Evolutionary conservation across 306 rosid genomes (phyloP), one percentile per base, ranked within the genome.

Genomic region (Quercus berberidifolia): DNA sequence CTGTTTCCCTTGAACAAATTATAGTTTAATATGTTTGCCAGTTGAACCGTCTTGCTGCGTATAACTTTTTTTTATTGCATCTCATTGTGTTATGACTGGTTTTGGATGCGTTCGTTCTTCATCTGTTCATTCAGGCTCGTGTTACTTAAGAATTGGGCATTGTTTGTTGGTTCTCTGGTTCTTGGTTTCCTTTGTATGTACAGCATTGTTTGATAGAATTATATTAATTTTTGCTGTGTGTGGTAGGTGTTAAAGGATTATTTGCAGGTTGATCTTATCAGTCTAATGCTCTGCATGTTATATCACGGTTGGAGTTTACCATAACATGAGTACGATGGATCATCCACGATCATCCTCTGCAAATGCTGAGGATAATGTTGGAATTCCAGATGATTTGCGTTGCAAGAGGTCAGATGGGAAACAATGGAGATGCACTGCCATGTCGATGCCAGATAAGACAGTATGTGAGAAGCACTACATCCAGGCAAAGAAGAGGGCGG

Each of bases 331-430:
- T 56, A 12, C 59, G 62, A 92, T 93, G 97, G 97, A 93, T 85
- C 81, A 81, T 33, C 79, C 81, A 6, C 89, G 86, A 79, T 86
- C 90, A 30, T 13, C 74, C 17, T 78, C 87, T 1, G 89, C 87
- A 51, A 93, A 81, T 73, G 90, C 86, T 1, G 97, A 94, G 28
- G 98, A 94, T 49, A 88, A 86, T 76, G 87, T 73, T 7, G 96
- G 98, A 68, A 91, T 95, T 79, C 99, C 96, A 0, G 99, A 96
- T 71, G 99, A 96, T 81, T 85, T 96, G 83, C 91, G 97, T 17
- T 96, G 99, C 93, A 96, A 93, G 90, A 87, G 99, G 74, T 93
- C 99, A 0, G 99, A 96, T 74, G 99, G 99, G 65, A 96, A 96
- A 80, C 99, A 93, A 79, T 96, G 99, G 98, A 79, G 99, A 71